These are phyloP conservation scores for Pelagomonas calceolata DNA, from an alignment of 108 stramenopile genomes.

Conservation along the genomic window DNA sequence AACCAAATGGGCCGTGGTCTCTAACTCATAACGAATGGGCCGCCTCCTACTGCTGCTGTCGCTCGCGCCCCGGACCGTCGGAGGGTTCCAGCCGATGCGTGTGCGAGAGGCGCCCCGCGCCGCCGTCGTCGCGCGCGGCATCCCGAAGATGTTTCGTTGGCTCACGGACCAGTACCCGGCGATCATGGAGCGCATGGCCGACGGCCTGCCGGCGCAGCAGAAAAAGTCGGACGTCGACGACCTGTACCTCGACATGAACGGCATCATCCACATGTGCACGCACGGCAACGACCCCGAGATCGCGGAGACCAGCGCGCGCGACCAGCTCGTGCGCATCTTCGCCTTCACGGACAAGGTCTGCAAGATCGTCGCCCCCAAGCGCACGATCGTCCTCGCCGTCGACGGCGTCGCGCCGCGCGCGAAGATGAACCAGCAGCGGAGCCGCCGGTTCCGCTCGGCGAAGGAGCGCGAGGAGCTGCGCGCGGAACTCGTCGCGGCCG, in stretches of 20 bases:
- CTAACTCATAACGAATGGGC: too few species aligned
- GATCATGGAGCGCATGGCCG: conserved; percentile 75
- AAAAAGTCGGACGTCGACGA: conserved; percentile 47
- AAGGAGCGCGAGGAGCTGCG: conserved; percentile 78
- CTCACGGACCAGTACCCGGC: conserved; percentile 94
- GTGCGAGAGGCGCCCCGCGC: too few species aligned
- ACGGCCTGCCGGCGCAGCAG: conserved; percentile 32
- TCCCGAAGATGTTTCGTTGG: conserved; percentile 99
- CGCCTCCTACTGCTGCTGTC: too few species aligned
- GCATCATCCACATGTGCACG: conserved; percentile 97
- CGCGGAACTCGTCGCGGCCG: conserved; percentile 63
- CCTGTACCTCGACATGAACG: conserved; percentile 99
- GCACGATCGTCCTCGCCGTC: conserved; percentile 84
- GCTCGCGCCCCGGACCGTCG: too few species aligned
- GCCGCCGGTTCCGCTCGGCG: conserved; percentile 82
- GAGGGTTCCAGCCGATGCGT: too few species aligned
- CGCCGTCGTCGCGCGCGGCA: conserved; percentile 61
- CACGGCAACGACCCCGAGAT: conserved; percentile 79
- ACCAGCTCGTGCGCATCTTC: conserved; percentile 96
- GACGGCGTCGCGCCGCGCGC: conserved; percentile 98
- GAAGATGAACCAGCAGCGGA: conserved; percentile 99
- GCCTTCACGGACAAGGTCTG: conserved; percentile 74
- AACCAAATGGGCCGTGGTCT: too few species aligned
- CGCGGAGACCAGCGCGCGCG: conserved; percentile 74
- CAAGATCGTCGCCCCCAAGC: conserved; percentile 74